Conservation (phyloP, 73 alveolate species). For the Stentor roeselii region DNA sequence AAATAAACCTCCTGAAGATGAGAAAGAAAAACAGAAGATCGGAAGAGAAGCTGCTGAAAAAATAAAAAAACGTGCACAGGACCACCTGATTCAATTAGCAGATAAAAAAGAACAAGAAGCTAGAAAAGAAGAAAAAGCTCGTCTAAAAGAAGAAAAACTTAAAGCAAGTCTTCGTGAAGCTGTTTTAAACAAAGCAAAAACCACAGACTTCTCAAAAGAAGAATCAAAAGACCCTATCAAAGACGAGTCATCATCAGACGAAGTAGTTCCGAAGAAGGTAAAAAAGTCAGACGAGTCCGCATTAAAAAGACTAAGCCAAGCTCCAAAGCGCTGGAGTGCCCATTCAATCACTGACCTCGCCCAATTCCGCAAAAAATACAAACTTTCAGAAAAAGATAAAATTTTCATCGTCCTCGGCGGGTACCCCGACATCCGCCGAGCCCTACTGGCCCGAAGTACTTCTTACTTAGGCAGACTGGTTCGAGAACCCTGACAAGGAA, state of each 20-base stretch:
- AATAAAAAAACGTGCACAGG: slow-evolving; percentile 41
- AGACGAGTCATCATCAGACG: neutral
- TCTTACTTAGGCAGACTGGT: slow-evolving; percentile 65
- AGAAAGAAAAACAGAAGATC: slow-evolving; percentile 30
- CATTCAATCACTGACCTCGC: slow-evolving; percentile 49
- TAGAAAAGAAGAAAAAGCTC: slow-evolving; percentile 34
- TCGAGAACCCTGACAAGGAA: slow-evolving; percentile 77
- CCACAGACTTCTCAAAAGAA: neutral
- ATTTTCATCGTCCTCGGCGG: slow-evolving; percentile 83
- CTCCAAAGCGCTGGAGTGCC: slow-evolving; percentile 12
- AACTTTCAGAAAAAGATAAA: slow-evolving; percentile 39
- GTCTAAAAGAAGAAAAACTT: slow-evolving; percentile 11
- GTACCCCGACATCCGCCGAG: slow-evolving; percentile 74
- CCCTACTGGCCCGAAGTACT: slow-evolving; percentile 84
- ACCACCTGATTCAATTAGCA: slow-evolving; percentile 45
- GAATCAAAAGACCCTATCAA: neutral
- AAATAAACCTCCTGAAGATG: slow-evolving; percentile 35
- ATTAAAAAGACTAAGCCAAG: neutral
- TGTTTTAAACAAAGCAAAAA: neutral
- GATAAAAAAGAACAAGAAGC: slow-evolving; percentile 11
- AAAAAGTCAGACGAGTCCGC: neutral
- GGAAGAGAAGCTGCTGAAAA: slow-evolving; percentile 37
- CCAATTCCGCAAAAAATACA: slow-evolving; percentile 45
- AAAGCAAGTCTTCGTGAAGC: slow-evolving; percentile 33
- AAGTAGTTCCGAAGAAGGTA: neutral